phyloP scores from a whole-genome alignment of 2,329 filamentous ascomycete species.

The Calonectria naviculata region DNA sequence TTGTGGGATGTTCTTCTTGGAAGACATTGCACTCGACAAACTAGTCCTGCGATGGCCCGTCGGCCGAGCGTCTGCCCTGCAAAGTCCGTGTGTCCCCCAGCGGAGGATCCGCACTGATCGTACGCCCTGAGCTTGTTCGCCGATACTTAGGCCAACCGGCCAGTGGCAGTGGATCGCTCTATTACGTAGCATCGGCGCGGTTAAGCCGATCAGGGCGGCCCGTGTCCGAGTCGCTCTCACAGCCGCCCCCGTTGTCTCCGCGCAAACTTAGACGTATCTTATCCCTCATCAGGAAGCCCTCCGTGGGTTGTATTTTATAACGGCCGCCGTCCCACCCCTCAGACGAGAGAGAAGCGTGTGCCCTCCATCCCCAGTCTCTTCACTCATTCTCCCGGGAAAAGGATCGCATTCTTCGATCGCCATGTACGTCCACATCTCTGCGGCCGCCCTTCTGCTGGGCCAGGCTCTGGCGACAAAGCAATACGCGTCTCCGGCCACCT shows the following conservation, averaged over 20 bases:
- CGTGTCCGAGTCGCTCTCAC: neutral
- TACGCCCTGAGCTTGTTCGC: neutral
- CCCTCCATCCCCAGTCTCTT: neutral
- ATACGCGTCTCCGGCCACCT: conserved; percentile 23
- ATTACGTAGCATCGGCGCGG: conserved; percentile 3
- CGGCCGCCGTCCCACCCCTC: neutral
- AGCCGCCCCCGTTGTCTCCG: neutral
- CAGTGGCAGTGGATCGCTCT: neutral
- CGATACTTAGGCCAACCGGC: conserved; percentile 2
- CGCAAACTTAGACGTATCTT: neutral
- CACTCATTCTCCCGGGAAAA: neutral
- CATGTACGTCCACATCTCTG: conserved; percentile 36
- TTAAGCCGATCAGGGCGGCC: conserved; percentile 4
- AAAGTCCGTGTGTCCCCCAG: neutral
- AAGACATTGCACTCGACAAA: neutral
- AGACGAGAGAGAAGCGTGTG: no score
- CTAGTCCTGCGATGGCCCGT: neutral
- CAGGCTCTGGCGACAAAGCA: conserved; percentile 24
- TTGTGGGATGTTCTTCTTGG: neutral
- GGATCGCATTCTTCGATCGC: neutral
- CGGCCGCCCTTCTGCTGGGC: conserved; percentile 36
- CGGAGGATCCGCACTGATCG: neutral
- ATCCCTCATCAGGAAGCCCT: neutral
- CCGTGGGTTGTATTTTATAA: neutral
- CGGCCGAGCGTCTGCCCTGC: neutral